A percentile compares a stretch with the other conserved stretches of the same genome.
phyloP scores from a whole-genome alignment of 345 rosid genomes.

The Rubroshorea leprosula region DNA sequence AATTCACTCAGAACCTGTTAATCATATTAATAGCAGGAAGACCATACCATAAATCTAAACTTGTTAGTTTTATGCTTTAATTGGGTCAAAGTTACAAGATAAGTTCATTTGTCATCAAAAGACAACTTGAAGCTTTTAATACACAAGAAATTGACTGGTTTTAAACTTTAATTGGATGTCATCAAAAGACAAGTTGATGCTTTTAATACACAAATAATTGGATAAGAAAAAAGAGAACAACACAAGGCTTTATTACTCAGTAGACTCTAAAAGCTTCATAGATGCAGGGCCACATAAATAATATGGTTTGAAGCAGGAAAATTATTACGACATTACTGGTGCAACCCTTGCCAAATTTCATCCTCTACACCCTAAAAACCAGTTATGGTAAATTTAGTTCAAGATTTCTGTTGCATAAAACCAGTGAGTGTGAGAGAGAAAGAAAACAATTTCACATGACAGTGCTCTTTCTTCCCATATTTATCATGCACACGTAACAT shows the following conservation, averaged over 20 bases:
- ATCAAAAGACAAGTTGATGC: no score
- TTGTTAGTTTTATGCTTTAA: not conserved
- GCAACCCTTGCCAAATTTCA: not conserved
- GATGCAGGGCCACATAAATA: no score
- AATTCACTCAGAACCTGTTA: constrained; percentile 77
- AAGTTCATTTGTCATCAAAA: not conserved
- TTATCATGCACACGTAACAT: constrained; percentile 11
- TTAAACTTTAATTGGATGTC: no score
- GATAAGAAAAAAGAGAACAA: no score
- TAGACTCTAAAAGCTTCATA: no score
- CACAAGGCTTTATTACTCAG: no score
- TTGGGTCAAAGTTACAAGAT: not conserved
- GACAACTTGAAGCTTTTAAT: not conserved
- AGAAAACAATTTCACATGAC: not conserved
- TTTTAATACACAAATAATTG: no score
- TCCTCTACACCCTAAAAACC: constrained; percentile 1
- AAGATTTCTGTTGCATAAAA: not conserved
- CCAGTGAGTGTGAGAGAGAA: no score
- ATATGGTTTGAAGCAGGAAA: no score
- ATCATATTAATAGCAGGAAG: not conserved
- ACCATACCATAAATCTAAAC: not conserved
- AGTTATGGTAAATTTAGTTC: not conserved
- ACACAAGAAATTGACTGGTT: not conserved
- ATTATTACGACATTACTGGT: no score
- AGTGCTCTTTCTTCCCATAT: constrained; percentile 11